These are phyloP conservation scores for Mikania micrantha DNA, from an alignment of 129 eudicot genomes.

Conservation along the genomic window DNA sequence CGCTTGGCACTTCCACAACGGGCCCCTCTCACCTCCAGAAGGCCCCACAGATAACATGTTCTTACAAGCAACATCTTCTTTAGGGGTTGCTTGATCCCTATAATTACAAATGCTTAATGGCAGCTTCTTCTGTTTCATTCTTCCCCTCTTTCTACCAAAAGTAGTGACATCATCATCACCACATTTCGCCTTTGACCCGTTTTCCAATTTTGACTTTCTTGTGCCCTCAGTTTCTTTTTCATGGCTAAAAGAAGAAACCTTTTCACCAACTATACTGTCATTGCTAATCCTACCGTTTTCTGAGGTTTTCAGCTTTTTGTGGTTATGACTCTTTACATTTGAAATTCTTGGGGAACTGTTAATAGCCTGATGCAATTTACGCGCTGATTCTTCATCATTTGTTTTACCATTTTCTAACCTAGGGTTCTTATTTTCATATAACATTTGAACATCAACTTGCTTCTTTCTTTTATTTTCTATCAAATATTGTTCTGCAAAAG, in stretches of 20 bases:
- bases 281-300: conserved; percentile 43
- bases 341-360: conserved; percentile 84
- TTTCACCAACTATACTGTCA: conserved; percentile 28
- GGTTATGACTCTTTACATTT: conserved; percentile 44
- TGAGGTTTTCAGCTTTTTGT: conserved; percentile 46
- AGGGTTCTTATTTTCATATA: conserved; percentile 51
- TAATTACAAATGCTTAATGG: conserved; percentile 69
- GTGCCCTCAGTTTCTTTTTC: conserved; percentile 36
- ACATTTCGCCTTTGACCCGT: conserved; percentile 32
- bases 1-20: conserved; percentile 64
- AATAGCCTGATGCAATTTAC: conserved; percentile 56
- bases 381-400: conserved; percentile 73
- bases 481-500: conserved; percentile 28
- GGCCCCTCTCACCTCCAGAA: conserved; percentile 35
- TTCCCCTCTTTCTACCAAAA: conserved; percentile 68
- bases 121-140: conserved; percentile 80
- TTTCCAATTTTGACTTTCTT: conserved; percentile 24
- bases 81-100: conserved; percentile 61
- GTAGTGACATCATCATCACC: conserved; percentile 43
- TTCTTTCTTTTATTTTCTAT: conserved; percentile 59
- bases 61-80: conserved; percentile 42
- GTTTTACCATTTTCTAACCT: conserved; percentile 32
- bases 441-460: conserved; percentile 53
- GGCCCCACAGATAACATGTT: conserved; percentile 41
- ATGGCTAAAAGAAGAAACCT: conserved; percentile 7